phyloP scores from a whole-genome alignment of 2,329 filamentous ascomycete genomes.

The Macrophomina tecta region DNA sequence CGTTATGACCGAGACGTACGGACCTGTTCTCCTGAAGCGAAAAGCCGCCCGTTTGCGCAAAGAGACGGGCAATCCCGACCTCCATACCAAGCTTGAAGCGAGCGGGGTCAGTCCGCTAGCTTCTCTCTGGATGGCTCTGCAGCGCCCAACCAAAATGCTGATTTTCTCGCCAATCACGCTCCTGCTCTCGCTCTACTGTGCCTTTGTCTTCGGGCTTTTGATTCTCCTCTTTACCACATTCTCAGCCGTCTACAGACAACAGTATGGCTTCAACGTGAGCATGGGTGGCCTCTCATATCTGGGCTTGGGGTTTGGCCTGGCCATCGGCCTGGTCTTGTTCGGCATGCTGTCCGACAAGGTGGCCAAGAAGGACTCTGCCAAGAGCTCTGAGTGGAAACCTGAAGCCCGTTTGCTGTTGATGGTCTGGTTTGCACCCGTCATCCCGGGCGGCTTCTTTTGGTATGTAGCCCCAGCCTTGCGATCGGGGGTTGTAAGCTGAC shows the following conservation, averaged over 20 bases:
- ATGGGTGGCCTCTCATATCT: slow-evolving; percentile 20
- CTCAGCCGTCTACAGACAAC: slow-evolving; percentile 16
- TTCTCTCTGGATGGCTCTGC: slow-evolving; percentile 31
- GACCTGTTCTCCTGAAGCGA: slow-evolving; percentile 49
- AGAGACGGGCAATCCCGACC: slow-evolving; percentile 57
- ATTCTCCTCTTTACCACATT: slow-evolving; percentile 34
- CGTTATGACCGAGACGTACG: slow-evolving; percentile 62
- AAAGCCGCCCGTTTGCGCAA: slow-evolving; percentile 67
- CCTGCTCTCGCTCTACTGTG: slow-evolving; percentile 28
- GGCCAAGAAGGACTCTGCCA: slow-evolving; percentile 2
- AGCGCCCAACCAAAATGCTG: slow-evolving; percentile 37
- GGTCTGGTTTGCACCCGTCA: slow-evolving; percentile 26
- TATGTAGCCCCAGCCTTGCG: too few species aligned
- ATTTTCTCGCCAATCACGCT: slow-evolving; percentile 34
- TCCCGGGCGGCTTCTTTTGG: slow-evolving; percentile 48
- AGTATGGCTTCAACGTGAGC: slow-evolving; percentile 14
- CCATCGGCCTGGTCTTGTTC: background rate
- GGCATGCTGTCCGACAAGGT: slow-evolving; percentile 13
- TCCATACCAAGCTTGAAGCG: slow-evolving; percentile 48
- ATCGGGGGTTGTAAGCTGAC: too few species aligned
- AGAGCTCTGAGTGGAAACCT: background rate
- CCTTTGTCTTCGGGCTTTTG: slow-evolving; percentile 31
- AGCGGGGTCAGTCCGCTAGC: background rate
- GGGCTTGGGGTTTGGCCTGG: slow-evolving; percentile 37
- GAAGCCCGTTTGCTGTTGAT: slow-evolving; percentile 30